These are phyloP conservation scores for Penicillium palitans DNA, from an alignment of 2,329 filamentous ascomycete genomes.

Conservation along the genomic window DNA sequence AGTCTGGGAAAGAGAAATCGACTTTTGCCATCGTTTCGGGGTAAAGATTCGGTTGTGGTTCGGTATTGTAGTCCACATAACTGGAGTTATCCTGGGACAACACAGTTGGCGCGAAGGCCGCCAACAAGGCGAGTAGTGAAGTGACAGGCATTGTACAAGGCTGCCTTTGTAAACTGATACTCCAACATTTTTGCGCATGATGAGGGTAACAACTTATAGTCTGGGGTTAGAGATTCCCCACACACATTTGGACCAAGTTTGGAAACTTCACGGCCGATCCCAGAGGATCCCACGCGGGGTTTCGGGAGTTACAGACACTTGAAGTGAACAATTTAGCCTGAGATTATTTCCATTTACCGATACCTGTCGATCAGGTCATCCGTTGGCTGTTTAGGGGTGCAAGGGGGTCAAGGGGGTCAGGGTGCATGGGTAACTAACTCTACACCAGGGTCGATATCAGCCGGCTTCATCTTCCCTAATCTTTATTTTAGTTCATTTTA, in stretches of 20 bases:
- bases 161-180: neutral
- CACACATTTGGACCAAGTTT: neutral
- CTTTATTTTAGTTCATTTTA: neutral
- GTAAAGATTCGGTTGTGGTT: slow-evolving; percentile 29
- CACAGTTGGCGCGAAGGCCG: slow-evolving; percentile 23
- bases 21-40: slow-evolving; percentile 22
- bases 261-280: slow-evolving; percentile 25
- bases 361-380: neutral
- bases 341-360: neutral
- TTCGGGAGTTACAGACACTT: neutral
- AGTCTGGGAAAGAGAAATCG: slow-evolving; percentile 50
- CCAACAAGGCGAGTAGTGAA: slow-evolving; percentile 22
- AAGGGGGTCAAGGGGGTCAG: neutral
- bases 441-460: neutral
- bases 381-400: neutral
- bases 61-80: slow-evolving; percentile 29
- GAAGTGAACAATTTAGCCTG: neutral
- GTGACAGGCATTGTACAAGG: slow-evolving; percentile 18
- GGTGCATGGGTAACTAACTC: neutral
- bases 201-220: slow-evolving; percentile 1
- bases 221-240: neutral
- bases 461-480: neutral
- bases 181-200: neutral
- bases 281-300: slow-evolving; percentile 7
- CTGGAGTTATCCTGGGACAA: slow-evolving; percentile 31